Conservation (phyloP, 1,284 basidiomycete species). For the Ustilago curta region DNA sequence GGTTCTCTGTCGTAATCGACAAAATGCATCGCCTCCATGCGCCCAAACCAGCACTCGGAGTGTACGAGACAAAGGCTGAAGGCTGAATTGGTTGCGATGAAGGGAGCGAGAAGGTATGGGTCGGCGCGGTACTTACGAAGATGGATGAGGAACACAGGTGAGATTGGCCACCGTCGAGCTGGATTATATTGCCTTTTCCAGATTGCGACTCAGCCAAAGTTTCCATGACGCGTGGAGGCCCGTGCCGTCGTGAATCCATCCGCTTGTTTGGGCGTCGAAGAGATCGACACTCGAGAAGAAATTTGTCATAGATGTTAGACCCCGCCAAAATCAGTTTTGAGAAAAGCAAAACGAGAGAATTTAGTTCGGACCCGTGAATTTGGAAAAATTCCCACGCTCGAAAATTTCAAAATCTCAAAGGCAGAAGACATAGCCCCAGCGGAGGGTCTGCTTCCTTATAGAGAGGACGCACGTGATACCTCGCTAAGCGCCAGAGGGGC, state of each 20-base stretch:
- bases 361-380: slow-evolving; percentile 2
- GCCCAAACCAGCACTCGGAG: background rate
- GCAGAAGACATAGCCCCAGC: background rate
- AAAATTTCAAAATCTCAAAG: background rate
- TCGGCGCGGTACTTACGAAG: slow-evolving; percentile 39
- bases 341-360: too few species aligned
- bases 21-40: background rate
- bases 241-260: slow-evolving; percentile 32
- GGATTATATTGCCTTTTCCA: slow-evolving; percentile 15
- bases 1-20: background rate
- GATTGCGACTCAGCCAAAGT: slow-evolving; percentile 23
- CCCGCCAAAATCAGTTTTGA: background rate
- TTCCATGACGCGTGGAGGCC: slow-evolving; percentile 30
- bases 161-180: slow-evolving; percentile 5
- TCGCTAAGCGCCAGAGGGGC: background rate
- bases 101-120: slow-evolving; percentile 11
- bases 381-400: slow-evolving; percentile 30
- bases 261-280: background rate
- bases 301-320: slow-evolving; percentile 13
- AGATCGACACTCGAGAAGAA: background rate
- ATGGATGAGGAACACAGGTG: slow-evolving; percentile 27
- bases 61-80: background rate
- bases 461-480: background rate
- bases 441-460: background rate
- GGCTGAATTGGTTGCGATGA: slow-evolving; percentile 1